Base-by-base conservation (phyloP, 768 basidiomycete genomes). In the Clavaria fumosa region DNA sequence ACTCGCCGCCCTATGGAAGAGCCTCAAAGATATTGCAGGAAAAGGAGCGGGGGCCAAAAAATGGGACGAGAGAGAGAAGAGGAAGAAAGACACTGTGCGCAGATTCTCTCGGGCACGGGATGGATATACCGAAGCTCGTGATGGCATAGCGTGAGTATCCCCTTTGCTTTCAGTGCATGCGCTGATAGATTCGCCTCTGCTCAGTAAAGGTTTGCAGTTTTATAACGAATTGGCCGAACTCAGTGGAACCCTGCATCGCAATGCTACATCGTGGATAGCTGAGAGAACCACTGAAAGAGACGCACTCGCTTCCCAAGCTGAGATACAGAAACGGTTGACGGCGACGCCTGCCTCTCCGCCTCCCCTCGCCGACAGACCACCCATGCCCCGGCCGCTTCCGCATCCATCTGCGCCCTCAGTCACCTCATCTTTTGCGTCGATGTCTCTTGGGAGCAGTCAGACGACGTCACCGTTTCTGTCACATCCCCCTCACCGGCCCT, bases 171-270 rank as follows among this genome's bases (percentile, higher is more conserved):
- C 28, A 35, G 26, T 30, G n/a, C 40, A 26, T 35, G 18, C 32
- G 30, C 18, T 31, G 15, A 35, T 18, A 41, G 38, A 5, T 49
- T 46, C 30, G 43, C 40, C 34, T 38, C 11, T 45, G 22, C 30
- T 46, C 52, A 89, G 84, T 9, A 91, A 90, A 53, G 93, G 91
- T 0, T 61, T 88, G 1, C 74, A 80, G 31, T 99, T 93, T 57
- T 96, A 99, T 53, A 66, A 63, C 4, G 85, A 91, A 44, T 66
- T 97, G 10, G 68, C 64, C 0, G 72, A 75, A 12, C 56, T 91
- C 24, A 64, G 75, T 7, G 49, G 58, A 0, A 69, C 65, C 5
- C 66, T 96, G 4, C 60, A 66, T 23, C 55, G 64, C 3, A 75
- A 75, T 39, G 69, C 72, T 2, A 69, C 64, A 35, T 57, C 62